These are phyloP conservation scores for Scedosporium minutisporum DNA, from an alignment of 2,329 filamentous ascomycete genomes.

Conservation along the genomic window DNA sequence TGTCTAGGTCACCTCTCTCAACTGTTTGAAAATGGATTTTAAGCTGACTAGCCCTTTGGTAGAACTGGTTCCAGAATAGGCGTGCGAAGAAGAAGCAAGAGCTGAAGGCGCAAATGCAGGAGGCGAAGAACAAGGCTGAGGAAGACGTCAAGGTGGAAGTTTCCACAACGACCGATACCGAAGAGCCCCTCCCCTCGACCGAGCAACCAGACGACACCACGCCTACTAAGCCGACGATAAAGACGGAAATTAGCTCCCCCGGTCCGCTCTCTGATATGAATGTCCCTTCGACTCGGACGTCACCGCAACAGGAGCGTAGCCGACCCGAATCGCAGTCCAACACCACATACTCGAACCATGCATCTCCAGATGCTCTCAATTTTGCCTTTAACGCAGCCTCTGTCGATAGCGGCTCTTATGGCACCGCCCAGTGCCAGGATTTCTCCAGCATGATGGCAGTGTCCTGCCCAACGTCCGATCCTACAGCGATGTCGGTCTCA, in stretches of 20 bases:
- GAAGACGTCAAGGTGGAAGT: not conserved
- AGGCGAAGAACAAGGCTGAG: constrained; percentile 2
- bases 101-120: constrained; percentile 41
- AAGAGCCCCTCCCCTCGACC: not conserved
- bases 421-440: not conserved
- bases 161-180: not conserved
- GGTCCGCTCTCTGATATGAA: not conserved
- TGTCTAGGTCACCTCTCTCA: not conserved
- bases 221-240: not conserved
- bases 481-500: not conserved
- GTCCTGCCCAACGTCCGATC: not conserved
- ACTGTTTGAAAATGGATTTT: not conserved
- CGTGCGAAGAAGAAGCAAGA: constrained; percentile 57
- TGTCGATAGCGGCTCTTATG: not conserved
- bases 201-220: not conserved
- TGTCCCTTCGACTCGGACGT: not conserved
- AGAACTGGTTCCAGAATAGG: constrained; percentile 64
- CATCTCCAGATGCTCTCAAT: not conserved
- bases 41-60: not conserved
- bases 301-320: not conserved
- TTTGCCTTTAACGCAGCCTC: not conserved
- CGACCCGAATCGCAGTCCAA: not conserved
- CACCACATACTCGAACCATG: not conserved
- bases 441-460: not conserved
- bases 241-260: not conserved